Evolutionary conservation across 305 asterid species (phyloP).

Genomic region (Petunia hybrid): DNA sequence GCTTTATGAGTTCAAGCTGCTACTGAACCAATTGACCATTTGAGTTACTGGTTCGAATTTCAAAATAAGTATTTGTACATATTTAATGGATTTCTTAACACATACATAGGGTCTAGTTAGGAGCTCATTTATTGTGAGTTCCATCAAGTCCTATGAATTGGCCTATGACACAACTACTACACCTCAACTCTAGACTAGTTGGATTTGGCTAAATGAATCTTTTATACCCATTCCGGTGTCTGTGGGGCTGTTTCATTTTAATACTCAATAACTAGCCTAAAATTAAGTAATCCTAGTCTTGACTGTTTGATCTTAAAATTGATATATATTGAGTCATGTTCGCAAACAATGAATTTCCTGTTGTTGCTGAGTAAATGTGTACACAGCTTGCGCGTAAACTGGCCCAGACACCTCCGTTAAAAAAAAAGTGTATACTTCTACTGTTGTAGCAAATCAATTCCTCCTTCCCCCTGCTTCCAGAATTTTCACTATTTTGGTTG

Average conservation of each 20-base stretch:
- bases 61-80: no score
- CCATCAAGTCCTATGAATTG: background rate
- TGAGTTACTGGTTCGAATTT: no score
- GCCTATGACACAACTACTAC: no score
- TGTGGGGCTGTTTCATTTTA: background rate
- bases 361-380: background rate
- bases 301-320: background rate
- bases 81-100: no score
- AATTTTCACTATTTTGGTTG: no score
- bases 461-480: background rate
- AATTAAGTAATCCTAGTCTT: background rate
- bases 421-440: background rate
- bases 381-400: background rate
- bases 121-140: conserved; percentile 1
- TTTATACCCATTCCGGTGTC: no score
- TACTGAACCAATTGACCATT: no score
- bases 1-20: no score
- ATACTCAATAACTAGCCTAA: background rate
- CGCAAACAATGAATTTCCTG: background rate
- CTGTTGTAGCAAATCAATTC: background rate
- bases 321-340: background rate
- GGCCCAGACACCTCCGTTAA: no score
- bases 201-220: no score
- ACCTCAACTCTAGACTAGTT: no score
- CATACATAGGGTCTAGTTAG: background rate